phyloP scores from a whole-genome alignment of 495 filamentous ascomycete genomes.

The Tuber brumale region DNA sequence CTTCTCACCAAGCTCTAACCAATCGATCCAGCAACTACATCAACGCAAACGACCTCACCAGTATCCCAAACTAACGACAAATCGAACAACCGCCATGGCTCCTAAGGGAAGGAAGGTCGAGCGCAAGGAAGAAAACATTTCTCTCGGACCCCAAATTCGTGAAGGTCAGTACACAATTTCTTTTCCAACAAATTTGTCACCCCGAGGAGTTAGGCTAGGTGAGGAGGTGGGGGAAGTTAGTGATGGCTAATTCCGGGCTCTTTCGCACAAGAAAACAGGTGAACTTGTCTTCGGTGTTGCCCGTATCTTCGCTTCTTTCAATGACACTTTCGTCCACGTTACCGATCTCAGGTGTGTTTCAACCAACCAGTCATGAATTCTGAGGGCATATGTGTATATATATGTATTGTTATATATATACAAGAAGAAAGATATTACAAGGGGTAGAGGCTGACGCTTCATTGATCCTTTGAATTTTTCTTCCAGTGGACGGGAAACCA shows the following conservation, averaged over 20 bases:
- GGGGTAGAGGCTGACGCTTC: constrained; percentile 44
- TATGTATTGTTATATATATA: constrained; percentile 12
- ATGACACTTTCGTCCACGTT: constrained; percentile 91
- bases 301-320: constrained; percentile 98
- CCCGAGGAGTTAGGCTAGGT: background rate
- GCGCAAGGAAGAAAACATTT: constrained; percentile 80
- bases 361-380: constrained; percentile 24
- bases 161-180: constrained; percentile 57
- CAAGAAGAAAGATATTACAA: constrained; percentile 26
- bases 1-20: constrained; percentile 16
- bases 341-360: constrained; percentile 90
- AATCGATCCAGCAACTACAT: constrained; percentile 18
- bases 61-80: constrained; percentile 20
- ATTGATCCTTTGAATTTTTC: constrained; percentile 48
- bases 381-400: constrained; percentile 11
- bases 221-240: background rate
- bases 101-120: constrained; percentile 44
- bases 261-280: constrained; percentile 48
- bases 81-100: constrained; percentile 35
- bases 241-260: constrained; percentile 23
- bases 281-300: constrained; percentile 98
- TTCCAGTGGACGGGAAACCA: constrained; percentile 97
- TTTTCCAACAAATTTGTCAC: background rate
- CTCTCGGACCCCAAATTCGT: constrained; percentile 87
- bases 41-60: constrained; percentile 24